Conservation (phyloP, 148 eudicot genomes). For the Rhododendron mucronatum region DNA sequence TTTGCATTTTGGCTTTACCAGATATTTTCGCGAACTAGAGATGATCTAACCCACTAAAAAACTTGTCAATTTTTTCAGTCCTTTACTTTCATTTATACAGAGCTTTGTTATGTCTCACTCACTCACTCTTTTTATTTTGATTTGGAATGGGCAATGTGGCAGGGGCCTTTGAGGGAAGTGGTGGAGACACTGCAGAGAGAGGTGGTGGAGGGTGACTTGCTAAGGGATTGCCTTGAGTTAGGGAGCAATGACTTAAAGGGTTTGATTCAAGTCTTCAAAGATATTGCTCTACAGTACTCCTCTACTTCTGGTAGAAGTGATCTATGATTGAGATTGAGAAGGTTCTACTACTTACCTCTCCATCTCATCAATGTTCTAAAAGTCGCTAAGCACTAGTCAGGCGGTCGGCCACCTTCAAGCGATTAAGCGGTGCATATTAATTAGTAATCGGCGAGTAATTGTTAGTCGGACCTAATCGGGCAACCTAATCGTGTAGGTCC, state of each 20-base stretch:
- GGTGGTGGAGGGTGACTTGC: constrained; percentile 61
- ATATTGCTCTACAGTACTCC: constrained; percentile 43
- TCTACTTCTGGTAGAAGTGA: constrained; percentile 19
- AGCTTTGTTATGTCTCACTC: not conserved
- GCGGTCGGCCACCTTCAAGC: too few relatives aligned
- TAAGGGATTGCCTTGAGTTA: constrained; percentile 81
- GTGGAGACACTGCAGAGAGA: constrained; percentile 63
- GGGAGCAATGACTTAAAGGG: constrained; percentile 64
- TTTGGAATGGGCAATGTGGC: constrained; percentile 8
- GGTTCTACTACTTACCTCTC: not conserved
- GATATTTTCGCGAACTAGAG: not conserved
- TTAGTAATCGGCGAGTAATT: too few relatives aligned
- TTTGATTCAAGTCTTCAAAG: constrained; percentile 58
- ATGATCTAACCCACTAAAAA: not conserved
- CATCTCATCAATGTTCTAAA: too few relatives aligned
- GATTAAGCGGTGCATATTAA: too few relatives aligned
- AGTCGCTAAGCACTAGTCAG: too few relatives aligned
- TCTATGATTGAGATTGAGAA: constrained; percentile 15
- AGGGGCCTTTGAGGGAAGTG: constrained; percentile 73
- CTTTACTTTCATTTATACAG: not conserved
- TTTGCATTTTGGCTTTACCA: not conserved
- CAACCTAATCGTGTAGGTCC: too few relatives aligned
- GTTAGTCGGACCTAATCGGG: too few relatives aligned
- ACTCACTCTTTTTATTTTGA: not conserved
- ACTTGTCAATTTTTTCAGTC: not conserved